A percentile compares a stretch with the other conserved stretches of the same genome.
These are phyloP conservation scores for Paraglomus brasilianum DNA, from an alignment of 192 early-diverging fungal genomes.

Conservation along the genomic window DNA sequence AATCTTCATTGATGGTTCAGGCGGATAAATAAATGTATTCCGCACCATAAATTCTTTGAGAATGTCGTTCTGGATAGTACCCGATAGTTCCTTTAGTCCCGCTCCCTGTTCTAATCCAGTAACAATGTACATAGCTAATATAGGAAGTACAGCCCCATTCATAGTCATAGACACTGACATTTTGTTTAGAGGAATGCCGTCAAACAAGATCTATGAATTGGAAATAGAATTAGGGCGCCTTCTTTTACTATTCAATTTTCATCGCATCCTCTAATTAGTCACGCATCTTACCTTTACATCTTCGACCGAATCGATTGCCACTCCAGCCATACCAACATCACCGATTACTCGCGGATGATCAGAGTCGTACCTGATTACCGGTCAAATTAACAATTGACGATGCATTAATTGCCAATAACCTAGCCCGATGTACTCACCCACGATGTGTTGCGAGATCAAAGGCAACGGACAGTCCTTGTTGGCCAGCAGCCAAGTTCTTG, in stretches of 20 bases:
- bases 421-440: constrained; percentile 48
- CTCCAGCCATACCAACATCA: constrained; percentile 93
- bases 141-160: constrained; percentile 92
- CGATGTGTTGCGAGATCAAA: constrained; percentile 91
- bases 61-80: constrained; percentile 92
- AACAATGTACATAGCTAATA: constrained; percentile 89
- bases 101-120: constrained; percentile 87
- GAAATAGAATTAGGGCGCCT: neutral
- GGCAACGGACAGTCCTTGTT: constrained; percentile 84
- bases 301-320: constrained; percentile 89
- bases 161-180: constrained; percentile 95
- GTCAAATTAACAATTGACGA: neutral
- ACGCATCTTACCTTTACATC: constrained; percentile 69
- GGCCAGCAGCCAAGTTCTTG: constrained; percentile 83
- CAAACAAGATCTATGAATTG: constrained; percentile 65
- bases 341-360: constrained; percentile 88
- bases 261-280: too few species aligned
- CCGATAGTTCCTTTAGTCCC: constrained; percentile 72
- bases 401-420: neutral
- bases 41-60: constrained; percentile 94
- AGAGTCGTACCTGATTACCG: constrained; percentile 67
- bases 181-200: constrained; percentile 84
- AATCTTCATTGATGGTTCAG: constrained; percentile 83
- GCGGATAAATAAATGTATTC: constrained; percentile 94
- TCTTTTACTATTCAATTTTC: neutral